Conservation (phyloP, 208 protist genomes). For the Acanthamoeba healyi region DNA sequence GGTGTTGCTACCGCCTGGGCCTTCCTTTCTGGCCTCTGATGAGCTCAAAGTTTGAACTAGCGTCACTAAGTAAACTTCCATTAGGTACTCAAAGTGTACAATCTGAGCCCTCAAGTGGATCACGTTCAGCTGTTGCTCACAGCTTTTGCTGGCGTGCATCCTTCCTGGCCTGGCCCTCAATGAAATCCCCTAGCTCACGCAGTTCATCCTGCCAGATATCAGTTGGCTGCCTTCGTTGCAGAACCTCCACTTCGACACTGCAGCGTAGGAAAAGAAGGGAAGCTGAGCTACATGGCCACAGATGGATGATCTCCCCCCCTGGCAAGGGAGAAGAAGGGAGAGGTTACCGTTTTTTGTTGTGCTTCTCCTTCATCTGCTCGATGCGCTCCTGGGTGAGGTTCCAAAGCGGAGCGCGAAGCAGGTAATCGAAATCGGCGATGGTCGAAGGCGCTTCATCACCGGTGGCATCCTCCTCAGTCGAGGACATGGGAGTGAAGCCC, state of each 20-base stretch:
- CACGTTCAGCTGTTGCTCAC: too few relatives aligned
- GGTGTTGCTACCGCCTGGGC: not conserved
- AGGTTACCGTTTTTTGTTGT: conserved; percentile 22
- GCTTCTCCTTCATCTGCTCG: conserved; percentile 6
- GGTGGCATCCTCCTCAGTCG: conserved; percentile 89
- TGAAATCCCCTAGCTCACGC: conserved; percentile 39
- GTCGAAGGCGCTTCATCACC: conserved; percentile 22
- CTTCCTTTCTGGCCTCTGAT: not conserved
- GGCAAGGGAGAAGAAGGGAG: not conserved
- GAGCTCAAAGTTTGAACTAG: too few relatives aligned
- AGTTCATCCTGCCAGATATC: conserved; percentile 47
- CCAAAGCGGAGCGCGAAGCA: conserved; percentile 98
- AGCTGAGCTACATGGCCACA: too few relatives aligned
- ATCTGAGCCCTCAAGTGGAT: too few relatives aligned
- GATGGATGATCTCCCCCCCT: too few relatives aligned
- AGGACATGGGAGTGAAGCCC: not conserved
- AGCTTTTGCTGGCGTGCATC: not conserved
- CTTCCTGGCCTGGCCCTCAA: not conserved
- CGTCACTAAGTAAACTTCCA: too few relatives aligned
- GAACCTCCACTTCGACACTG: conserved; percentile 1
- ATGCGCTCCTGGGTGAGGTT: conserved; percentile 96
- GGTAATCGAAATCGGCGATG: conserved; percentile 97
- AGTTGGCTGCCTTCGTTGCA: not conserved
- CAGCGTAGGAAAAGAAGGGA: too few relatives aligned
- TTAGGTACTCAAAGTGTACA: too few relatives aligned